Conservation (phyloP, 768 basidiomycete species). For the Lentinula guzmanii region DNA sequence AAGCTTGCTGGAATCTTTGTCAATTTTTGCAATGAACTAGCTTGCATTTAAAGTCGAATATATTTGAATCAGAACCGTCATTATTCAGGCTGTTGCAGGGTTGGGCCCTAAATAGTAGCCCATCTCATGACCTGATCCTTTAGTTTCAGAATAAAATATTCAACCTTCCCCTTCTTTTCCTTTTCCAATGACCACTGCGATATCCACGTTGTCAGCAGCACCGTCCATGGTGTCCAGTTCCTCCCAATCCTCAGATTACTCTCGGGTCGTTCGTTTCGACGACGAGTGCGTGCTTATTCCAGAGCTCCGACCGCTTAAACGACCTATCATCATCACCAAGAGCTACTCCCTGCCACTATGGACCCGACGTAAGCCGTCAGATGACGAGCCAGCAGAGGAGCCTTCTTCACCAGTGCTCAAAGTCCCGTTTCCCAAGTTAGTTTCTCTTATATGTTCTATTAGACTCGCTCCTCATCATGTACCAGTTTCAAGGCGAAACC, state of each 20-base stretch:
- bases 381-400: conserved; percentile 9
- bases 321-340: conserved; percentile 52
- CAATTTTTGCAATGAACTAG: not conserved
- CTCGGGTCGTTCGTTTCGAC: conserved; percentile 57
- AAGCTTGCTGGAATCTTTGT: not conserved
- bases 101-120: not conserved
- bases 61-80: not conserved
- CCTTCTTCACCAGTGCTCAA: conserved; percentile 35
- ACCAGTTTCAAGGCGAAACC: conserved; percentile 35
- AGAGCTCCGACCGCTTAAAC: conserved; percentile 36
- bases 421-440: conserved; percentile 57
- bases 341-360: conserved; percentile 68
- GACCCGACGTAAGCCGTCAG: conserved; percentile 14
- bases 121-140: not conserved
- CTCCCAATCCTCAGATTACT: not conserved
- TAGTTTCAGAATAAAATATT: not conserved
- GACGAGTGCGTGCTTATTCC: conserved; percentile 71
- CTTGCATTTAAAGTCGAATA: not conserved
- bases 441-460: conserved; percentile 11
- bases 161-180: not conserved
- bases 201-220: not conserved
- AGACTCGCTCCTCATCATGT: not conserved
- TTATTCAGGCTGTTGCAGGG: not conserved
- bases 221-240: not conserved
- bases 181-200: not conserved